A percentile compares a stretch with the other conserved stretches of the same genome.
These are phyloP conservation scores for Fusarium pseudonygamai DNA, from an alignment of 2,329 filamentous ascomycete species.

Conservation along the genomic window DNA sequence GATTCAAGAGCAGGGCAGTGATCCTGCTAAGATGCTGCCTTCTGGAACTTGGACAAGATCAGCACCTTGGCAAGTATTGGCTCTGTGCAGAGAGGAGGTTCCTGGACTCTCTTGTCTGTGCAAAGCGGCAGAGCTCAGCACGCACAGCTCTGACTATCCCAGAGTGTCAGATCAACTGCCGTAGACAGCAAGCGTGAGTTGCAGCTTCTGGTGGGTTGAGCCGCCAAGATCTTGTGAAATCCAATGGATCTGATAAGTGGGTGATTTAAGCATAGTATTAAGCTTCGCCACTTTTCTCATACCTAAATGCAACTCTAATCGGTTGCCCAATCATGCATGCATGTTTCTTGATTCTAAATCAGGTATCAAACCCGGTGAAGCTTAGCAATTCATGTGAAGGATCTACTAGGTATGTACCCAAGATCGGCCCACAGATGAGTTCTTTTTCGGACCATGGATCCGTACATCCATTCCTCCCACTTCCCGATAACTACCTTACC, in stretches of 20 bases:
- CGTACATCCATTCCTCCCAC: background rate
- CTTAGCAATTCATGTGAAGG: background rate
- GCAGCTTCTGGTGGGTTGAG: background rate
- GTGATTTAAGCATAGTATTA: constrained; percentile 20
- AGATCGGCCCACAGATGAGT: background rate
- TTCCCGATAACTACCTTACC: background rate
- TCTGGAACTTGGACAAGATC: constrained; percentile 31
- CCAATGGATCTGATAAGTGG: constrained; percentile 8
- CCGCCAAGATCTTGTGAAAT: constrained; percentile 7
- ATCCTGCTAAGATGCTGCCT: constrained; percentile 10
- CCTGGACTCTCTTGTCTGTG: background rate
- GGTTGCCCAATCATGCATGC: background rate
- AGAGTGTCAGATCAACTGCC: background rate
- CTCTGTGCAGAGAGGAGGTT: background rate
- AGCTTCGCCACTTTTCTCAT: constrained; percentile 18
- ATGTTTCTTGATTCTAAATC: background rate
- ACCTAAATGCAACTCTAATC: constrained; percentile 13
- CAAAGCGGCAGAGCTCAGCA: background rate
- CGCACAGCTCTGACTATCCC: background rate
- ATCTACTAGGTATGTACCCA: background rate
- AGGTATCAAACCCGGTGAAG: constrained; percentile 3
- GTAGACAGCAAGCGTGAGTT: background rate
- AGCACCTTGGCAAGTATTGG: constrained; percentile 28
- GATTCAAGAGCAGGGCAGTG: constrained; percentile 9
- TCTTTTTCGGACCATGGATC: background rate